Evolutionary conservation across 73 alveolate genomes (phyloP).

Genomic region (Paramecium caudatum): DNA sequence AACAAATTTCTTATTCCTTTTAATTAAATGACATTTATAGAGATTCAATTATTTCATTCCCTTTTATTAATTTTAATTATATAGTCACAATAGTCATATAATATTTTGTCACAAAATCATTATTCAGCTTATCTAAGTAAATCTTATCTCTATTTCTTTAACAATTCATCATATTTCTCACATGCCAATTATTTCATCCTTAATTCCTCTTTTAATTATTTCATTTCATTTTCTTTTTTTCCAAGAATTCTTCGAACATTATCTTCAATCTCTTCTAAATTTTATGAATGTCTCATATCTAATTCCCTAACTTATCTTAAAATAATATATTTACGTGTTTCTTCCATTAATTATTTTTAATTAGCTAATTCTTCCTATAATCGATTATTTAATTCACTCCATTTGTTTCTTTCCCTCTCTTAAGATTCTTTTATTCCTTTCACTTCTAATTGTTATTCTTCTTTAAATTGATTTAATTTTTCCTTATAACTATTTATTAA

Average conservation of each 20-base stretch:
- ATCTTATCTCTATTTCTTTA: constrained; percentile 94
- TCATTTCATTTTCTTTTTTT: constrained; percentile 93
- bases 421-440: constrained; percentile 42
- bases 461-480: constrained; percentile 10
- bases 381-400: not conserved
- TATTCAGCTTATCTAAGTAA: constrained; percentile 59
- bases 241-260: constrained; percentile 89
- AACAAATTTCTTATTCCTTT: constrained; percentile 32
- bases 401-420: constrained; percentile 50
- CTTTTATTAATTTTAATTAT: not conserved
- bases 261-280: constrained; percentile 91
- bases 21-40: not conserved
- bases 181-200: constrained; percentile 85
- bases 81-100: constrained; percentile 51
- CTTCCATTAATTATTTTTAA: constrained; percentile 57
- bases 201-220: constrained; percentile 87
- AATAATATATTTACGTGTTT: constrained; percentile 44
- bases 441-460: not conserved
- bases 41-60: not conserved
- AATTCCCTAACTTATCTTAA: constrained; percentile 77
- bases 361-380: constrained; percentile 25
- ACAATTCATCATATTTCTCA: constrained; percentile 91
- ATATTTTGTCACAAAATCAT: constrained; percentile 51
- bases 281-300: constrained; percentile 85
- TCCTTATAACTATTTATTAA: constrained; percentile 35